Evolutionary conservation across 495 filamentous ascomycete genomes (phyloP).

Genomic region (Aspergillus taichungensis): DNA sequence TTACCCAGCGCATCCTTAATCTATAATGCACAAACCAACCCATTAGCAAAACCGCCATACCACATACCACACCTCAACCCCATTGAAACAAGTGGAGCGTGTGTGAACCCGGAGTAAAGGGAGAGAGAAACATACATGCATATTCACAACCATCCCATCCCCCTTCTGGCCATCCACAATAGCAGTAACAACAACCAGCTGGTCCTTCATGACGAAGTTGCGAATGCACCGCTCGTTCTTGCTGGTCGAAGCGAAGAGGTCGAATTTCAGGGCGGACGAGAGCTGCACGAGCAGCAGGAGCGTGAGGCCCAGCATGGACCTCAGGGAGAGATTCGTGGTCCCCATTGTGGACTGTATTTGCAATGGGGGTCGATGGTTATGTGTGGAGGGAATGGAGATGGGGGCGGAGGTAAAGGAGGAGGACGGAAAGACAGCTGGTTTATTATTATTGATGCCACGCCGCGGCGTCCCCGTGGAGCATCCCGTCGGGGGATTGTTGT

Average conservation of each 20-base stretch:
- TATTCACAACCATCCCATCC: conserved; percentile 89
- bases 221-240: conserved; percentile 82
- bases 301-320: conserved; percentile 24
- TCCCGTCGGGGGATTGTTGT: conserved; percentile 1
- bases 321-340: conserved; percentile 25
- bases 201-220: conserved; percentile 90
- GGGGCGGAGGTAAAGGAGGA: conserved; percentile 5
- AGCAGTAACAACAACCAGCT: conserved; percentile 96
- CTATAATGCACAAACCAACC: conserved; percentile 34
- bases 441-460: conserved; percentile 20
- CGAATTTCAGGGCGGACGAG: conserved; percentile 82
- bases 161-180: conserved; percentile 76
- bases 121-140: conserved; percentile 75
- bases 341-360: conserved; percentile 22
- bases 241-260: conserved; percentile 63
- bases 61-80: not conserved
- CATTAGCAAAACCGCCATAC: not conserved
- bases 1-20: conserved; percentile 93
- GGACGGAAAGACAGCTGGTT: conserved; percentile 7
- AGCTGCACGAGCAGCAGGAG: conserved; percentile 46
- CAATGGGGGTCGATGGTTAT: conserved; percentile 17
- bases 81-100: no score
- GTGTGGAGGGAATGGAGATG: conserved; percentile 12
- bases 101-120: not conserved
- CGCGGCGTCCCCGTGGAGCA: not conserved